phyloP scores from a whole-genome alignment of 2,329 filamentous ascomycete species.

The Arthroderma uncinatum region DNA sequence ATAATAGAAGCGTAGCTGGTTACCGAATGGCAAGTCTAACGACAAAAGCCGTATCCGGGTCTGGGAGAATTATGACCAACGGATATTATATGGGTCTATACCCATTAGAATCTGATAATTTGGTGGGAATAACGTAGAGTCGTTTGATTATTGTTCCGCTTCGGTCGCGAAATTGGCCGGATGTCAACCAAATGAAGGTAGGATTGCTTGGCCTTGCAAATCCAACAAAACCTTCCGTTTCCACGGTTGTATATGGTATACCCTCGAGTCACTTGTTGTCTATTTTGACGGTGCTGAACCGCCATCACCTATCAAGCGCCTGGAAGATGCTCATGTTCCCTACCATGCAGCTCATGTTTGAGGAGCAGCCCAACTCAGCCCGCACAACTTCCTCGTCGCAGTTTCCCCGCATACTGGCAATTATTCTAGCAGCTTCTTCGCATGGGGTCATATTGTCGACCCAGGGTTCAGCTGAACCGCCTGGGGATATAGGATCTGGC shows the following conservation, averaged over 20 bases:
- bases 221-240: background rate
- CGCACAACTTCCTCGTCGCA: constrained; percentile 12
- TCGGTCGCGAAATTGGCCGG: too few relatives aligned
- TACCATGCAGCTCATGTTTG: constrained; percentile 14
- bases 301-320: constrained; percentile 12
- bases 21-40: too few relatives aligned
- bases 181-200: too few relatives aligned
- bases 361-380: constrained; percentile 16
- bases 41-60: too few relatives aligned
- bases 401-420: constrained; percentile 16
- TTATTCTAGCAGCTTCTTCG: constrained; percentile 17
- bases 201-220: too few relatives aligned
- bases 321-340: constrained; percentile 17
- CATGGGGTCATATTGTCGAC: constrained; percentile 12
- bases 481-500: background rate
- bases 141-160: too few relatives aligned
- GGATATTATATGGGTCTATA: too few relatives aligned
- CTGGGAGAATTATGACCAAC: too few relatives aligned
- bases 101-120: too few relatives aligned
- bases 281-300: background rate
- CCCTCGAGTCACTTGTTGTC: background rate
- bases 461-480: background rate
- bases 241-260: background rate
- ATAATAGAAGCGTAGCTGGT: too few relatives aligned
- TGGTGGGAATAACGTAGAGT: too few relatives aligned